These are phyloP conservation scores for Cercospora sesami DNA, from an alignment of 2,329 filamentous ascomycete genomes.

Conservation along the genomic window DNA sequence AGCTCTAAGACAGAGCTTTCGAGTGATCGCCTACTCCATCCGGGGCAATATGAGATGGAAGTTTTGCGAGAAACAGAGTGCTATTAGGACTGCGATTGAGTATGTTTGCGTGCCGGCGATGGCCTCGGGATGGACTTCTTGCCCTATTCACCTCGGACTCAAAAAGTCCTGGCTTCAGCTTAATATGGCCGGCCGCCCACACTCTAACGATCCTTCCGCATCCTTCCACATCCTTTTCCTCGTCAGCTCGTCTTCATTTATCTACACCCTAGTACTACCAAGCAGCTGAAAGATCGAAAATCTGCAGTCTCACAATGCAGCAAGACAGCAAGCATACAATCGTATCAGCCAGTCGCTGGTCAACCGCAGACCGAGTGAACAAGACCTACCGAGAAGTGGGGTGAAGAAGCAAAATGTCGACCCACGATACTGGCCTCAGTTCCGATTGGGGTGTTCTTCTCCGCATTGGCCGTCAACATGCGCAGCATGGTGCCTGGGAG, in stretches of 20 bases:
- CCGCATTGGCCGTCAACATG: not conserved
- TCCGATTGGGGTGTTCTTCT: not conserved
- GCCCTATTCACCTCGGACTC: not conserved
- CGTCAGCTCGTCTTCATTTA: not conserved
- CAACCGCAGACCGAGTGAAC: not conserved
- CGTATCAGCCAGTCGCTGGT: not conserved
- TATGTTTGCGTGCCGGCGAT: not conserved
- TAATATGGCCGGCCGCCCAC: not conserved
- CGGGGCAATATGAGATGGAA: not conserved
- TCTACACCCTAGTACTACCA: not conserved
- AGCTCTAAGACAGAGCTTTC: too few species aligned
- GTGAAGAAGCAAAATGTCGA: not conserved
- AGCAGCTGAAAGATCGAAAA: not conserved
- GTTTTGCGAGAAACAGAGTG: rapidly evolving
- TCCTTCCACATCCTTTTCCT: not conserved
- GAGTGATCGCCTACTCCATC: not conserved
- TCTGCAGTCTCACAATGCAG: not conserved
- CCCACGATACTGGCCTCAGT: not conserved
- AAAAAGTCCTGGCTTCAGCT: not conserved
- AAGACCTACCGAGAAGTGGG: not conserved
- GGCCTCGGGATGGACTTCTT: not conserved
- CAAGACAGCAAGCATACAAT: not conserved
- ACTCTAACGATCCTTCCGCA: not conserved
- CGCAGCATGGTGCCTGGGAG: not conserved
- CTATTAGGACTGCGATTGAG: not conserved